Base-by-base conservation (phyloP, 2,329 filamentous ascomycete species). In the Lasiodiplodia theobromae region DNA sequence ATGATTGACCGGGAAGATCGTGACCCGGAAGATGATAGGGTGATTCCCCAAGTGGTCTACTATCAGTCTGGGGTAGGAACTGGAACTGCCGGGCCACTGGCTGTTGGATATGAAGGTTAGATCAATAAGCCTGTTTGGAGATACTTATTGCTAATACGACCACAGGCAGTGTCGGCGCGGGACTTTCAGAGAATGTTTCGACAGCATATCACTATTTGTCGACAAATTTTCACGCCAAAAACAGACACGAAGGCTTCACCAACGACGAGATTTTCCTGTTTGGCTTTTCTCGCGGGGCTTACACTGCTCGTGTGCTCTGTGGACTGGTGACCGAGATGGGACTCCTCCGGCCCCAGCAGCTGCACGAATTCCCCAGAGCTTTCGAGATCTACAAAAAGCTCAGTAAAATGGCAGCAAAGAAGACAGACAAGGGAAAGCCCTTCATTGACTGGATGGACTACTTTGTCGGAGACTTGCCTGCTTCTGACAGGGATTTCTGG, bases 51-150 rank as follows among this genome's bases (percentile, higher is more conserved):
- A 71, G 79, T 86, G 37, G 81, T 84, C 4, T 84, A 84, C 71
- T 86, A 86, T 71, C 83, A 85, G 58, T 80, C 78, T 63, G 84
- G 84, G 8, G 77, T 86, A 4, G 84, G 83, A 3, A 80, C 79
- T 37, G 23, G 21, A 28, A 16, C 54, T 6, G 3, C 3, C 8
- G 44, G n/a, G 21, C 2, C 4, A 2, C 4, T 38, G 11, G 16
- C 6, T 8, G 4, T 23, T 7, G 16, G 2, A 0, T 11, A 12
- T 21, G 18, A 18, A 47, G 44, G 44, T 47, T 11, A 11, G 44
- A 47, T 18, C 6, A 8, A 21, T 3, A 21, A 3, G 7, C 8
- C 18, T 21, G 2, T 11, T 3, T 3, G 0, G 8, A 47, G 3
- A 8, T 16, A 12, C 18, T 21, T 6, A 7, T n/a, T n/a, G 7